Evolutionary conservation across 1,284 basidiomycete genomes (phyloP).

Genomic region (Phlebopus sp.): DNA sequence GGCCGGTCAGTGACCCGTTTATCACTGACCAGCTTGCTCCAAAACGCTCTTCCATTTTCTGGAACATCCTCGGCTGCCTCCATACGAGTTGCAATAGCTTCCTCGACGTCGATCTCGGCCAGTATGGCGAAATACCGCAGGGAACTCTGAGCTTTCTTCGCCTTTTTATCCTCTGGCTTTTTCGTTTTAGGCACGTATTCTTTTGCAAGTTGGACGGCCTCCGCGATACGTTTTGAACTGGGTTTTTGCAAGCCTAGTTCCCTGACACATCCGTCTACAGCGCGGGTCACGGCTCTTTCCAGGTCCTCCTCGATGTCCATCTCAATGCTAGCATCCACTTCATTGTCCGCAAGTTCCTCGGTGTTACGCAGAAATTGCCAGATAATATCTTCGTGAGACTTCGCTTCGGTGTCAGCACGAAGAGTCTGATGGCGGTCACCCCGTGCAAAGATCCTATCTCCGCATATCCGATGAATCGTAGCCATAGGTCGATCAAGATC

Average conservation of each 20-base stretch:
- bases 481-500: slow-evolving; percentile 50
- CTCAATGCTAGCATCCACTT: slow-evolving; percentile 67
- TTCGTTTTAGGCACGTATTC: slow-evolving; percentile 46
- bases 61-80: slow-evolving; percentile 28
- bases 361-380: slow-evolving; percentile 72
- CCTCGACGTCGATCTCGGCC: slow-evolving; percentile 65
- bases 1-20: slow-evolving; percentile 61
- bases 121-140: slow-evolving; percentile 75
- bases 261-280: slow-evolving; percentile 56
- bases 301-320: slow-evolving; percentile 59
- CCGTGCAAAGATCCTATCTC: slow-evolving; percentile 68
- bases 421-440: slow-evolving; percentile 87
- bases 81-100: slow-evolving; percentile 42
- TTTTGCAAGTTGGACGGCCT: slow-evolving; percentile 56
- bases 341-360: slow-evolving; percentile 63
- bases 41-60: slow-evolving; percentile 42
- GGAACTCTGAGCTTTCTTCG: slow-evolving; percentile 32
- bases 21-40: slow-evolving; percentile 44
- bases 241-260: slow-evolving; percentile 55
- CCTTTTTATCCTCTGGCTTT: slow-evolving; percentile 35
- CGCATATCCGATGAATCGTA: slow-evolving; percentile 70
- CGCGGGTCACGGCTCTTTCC: slow-evolving; percentile 54
- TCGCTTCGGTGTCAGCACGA: slow-evolving; percentile 48
- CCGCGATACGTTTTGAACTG: slow-evolving; percentile 51
- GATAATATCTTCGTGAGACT: slow-evolving; percentile 77